phyloP scores from a whole-genome alignment of 2,329 filamentous ascomycete genomes.

The Dothideomycetes sp. region DNA sequence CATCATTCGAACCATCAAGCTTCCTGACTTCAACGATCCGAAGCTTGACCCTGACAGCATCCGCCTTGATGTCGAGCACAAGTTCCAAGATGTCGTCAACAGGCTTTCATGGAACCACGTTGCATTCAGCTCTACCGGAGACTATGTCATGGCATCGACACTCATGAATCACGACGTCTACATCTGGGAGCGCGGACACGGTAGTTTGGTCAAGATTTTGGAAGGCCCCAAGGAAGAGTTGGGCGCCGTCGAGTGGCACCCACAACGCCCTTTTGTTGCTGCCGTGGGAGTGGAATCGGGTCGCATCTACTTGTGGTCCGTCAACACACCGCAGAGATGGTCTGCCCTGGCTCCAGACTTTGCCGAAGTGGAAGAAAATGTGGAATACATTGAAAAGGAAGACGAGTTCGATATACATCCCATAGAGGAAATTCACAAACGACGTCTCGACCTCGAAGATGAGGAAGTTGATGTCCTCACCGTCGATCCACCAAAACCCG shows the following conservation, averaged over 20 bases:
- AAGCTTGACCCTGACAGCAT: conserved; percentile 76
- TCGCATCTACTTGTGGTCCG: conserved; percentile 91
- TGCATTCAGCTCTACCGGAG: conserved; percentile 83
- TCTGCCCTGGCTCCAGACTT: conserved; percentile 95
- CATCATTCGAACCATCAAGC: conserved; percentile 82
- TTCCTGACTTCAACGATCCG: conserved; percentile 57
- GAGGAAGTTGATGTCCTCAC: conserved; percentile 87
- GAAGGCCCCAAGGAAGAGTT: conserved; percentile 96
- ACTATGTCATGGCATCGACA: conserved; percentile 92
- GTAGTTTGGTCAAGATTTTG: conserved; percentile 89
- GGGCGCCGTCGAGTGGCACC: conserved; percentile 96
- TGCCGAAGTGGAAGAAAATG: conserved; percentile 94
- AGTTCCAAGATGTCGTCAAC: conserved; percentile 97
- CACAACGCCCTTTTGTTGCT: conserved; percentile 72
- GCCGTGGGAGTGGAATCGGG: conserved; percentile 90
- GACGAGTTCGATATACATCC: conserved; percentile 98
- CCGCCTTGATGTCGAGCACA: conserved; percentile 86
- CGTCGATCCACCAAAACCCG: conserved; percentile 49
- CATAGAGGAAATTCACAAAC: conserved; percentile 85
- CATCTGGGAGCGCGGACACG: conserved; percentile 91
- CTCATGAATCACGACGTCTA: conserved; percentile 99
- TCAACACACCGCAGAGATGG: conserved; percentile 92
- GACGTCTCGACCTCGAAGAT: conserved; percentile 81
- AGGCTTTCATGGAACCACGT: conserved; percentile 93
- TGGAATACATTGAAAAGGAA: conserved; percentile 88